Percentiles rank a stretch among this genome's conserved stretches.
Conservation (phyloP, 2,329 filamentous ascomycete genomes). For the Cladosporium sp. region DNA sequence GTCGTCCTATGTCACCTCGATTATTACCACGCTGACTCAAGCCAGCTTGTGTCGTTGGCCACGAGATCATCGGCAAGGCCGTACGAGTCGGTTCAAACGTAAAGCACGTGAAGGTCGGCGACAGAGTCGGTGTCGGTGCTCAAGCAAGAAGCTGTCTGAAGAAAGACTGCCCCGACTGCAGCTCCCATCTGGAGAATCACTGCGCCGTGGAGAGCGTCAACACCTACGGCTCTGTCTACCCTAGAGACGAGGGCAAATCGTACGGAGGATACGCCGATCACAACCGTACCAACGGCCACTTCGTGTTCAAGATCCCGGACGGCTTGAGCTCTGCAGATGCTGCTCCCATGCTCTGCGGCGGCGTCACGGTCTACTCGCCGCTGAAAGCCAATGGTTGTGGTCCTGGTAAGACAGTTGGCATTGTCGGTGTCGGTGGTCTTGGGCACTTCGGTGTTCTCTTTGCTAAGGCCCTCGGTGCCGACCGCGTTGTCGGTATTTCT, state of each 20-base stretch:
- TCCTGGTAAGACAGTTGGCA: constrained; percentile 69
- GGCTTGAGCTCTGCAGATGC: constrained; percentile 52
- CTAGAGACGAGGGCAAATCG: constrained; percentile 44
- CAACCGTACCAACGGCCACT: constrained; percentile 53
- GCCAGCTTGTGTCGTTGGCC: constrained; percentile 33
- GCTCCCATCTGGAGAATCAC: constrained; percentile 46
- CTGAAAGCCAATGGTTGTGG: constrained; percentile 67
- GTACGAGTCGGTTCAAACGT: constrained; percentile 38
- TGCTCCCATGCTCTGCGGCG: constrained; percentile 75
- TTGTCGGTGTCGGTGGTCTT: constrained; percentile 72
- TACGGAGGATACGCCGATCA: constrained; percentile 66
- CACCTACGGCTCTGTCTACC: constrained; percentile 36
- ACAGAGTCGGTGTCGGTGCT: constrained; percentile 54
- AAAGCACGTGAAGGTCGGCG: constrained; percentile 39
- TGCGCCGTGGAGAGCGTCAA: constrained; percentile 32
- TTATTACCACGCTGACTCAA: constrained; percentile 18
- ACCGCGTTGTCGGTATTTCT: constrained; percentile 66
- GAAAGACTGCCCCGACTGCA: constrained; percentile 56
- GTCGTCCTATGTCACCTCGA: background rate
- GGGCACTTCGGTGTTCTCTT: constrained; percentile 70
- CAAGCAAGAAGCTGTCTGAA: constrained; percentile 52
- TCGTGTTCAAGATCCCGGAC: constrained; percentile 61
- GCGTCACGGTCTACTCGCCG: constrained; percentile 72
- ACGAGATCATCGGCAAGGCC: constrained; percentile 41
- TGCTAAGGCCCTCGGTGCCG: constrained; percentile 69